Base-by-base conservation (phyloP, 345 rosid genomes). In the Brassica rapa region DNA sequence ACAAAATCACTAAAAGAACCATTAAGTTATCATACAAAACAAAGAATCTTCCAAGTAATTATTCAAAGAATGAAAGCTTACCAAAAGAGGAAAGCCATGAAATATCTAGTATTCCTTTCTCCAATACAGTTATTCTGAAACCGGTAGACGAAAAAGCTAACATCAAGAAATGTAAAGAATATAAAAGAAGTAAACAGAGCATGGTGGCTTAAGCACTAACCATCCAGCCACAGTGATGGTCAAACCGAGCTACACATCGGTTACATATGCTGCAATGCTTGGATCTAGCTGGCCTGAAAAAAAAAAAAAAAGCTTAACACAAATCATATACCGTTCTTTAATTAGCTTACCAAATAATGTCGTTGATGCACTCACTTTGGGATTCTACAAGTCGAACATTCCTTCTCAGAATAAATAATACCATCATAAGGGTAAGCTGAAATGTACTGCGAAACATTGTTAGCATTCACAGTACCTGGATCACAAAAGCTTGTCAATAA, bases 211-310 rank as follows among this genome's bases (percentile, higher is more conserved):
- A 70, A 37, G 77, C 4, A 65, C 88, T 0, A 73, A 94, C 98
- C 98, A 92, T 94, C 98, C 98, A 94, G 59, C 98, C 96, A 80
- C 97, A 94, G 69, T 94, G 98, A 86, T 94, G 98, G 67, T 94
- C 98, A 83, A 94, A 94, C 37, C 98, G 92, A 53, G 97, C 98
- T 32, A 94, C 93, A 86, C 98, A 94, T 8, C 93, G 90, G 82
- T 87, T 82, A 61, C 97, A 94, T 77, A 94, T 85, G 86, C 98
- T 86, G 82, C 98, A 94, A 79, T 92, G 97, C 85, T 94, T 94
- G 78, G 96, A 94, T 85, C 98, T 88, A 72, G 98, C 97, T 76
- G 98, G 98, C 83, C 98, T 94, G 11, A 5, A n/a, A 1, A 6
- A 15, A 57, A 2, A 11, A 12, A 7, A 41, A 21, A 11, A 19